Evolutionary conservation across 805 yeast species (phyloP), one percentile per base, ranked within the genome.

Genomic region (Zygosaccharomyces pseudorouxii): DNA sequence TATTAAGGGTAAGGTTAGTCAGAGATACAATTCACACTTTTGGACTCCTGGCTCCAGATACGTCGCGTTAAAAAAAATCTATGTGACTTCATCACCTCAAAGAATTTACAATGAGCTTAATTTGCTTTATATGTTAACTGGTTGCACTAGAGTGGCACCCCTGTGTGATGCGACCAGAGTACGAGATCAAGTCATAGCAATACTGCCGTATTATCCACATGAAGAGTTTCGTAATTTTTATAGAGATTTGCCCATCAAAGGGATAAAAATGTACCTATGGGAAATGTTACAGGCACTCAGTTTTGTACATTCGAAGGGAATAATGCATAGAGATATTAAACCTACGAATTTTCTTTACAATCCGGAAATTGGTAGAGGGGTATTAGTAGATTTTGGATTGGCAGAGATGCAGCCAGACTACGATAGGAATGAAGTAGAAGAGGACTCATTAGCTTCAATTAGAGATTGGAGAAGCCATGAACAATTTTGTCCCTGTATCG

Each of bases 51-150:
- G 73, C 63, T 51, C 61, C 30, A 60, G 62, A 29, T 69, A 63
- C 45, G 98, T 93, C 49, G 99, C 99, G 1, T 72, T 93, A 56
- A 93, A 93, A 64, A 80, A 93, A 60, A 89, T 93, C 41, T 90
- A 92, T 65, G 98, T 90, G 18, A 93, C 99, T 0, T 87, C 97
- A 1, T 89, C 97, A 6, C 97, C 98, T 0, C 83, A 81, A 53
- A 77, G 99, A 67, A 92, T 93, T 38, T 81, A 79, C 57, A 90
- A 90, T 64, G 99, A 93, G 66, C 76, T 93, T 54, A 84, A 84
- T 54, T 70, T 93, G 41, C 73, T 93, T 28, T 84, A 85, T 62
- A 77, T 76, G 52, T 67, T 88, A 44, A 75, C 83, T 6, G 87
- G 87, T 0, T 81, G 84, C 53, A 73, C 78, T 0, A 80, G 83